Conservation (phyloP, 495 filamentous ascomycete species). For the Lophiostoma macrostomum region DNA sequence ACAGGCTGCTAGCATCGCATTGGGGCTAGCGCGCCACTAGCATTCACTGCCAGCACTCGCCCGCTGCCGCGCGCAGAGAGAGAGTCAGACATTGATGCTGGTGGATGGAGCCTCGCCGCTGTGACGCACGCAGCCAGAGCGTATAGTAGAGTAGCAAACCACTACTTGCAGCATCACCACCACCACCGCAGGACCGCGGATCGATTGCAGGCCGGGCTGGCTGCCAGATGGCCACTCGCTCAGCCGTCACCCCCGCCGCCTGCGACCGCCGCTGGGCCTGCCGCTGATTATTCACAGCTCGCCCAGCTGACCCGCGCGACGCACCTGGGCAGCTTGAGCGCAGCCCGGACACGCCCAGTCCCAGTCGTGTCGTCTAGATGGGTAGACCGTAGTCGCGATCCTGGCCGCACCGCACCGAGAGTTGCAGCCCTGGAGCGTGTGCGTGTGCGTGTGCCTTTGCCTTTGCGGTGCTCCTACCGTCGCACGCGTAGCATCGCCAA, state of each 20-base stretch:
- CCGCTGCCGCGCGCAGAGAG: too few species aligned
- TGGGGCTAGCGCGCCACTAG: too few species aligned
- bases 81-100: too few species aligned
- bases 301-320: slow-evolving; percentile 27
- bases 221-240: neutral
- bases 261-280: slow-evolving; percentile 7
- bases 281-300: slow-evolving; percentile 21
- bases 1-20: too few species aligned
- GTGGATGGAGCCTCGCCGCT: too few species aligned
- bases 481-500: neutral
- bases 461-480: neutral
- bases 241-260: neutral
- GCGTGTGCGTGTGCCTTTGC: too few species aligned
- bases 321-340: neutral
- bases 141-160: too few species aligned
- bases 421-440: too few species aligned
- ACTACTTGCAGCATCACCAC: neutral
- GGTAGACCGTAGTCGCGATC: neutral
- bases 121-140: too few species aligned
- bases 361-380: slow-evolving; percentile 7
- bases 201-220: neutral
- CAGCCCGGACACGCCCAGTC: neutral
- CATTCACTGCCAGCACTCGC: too few species aligned
- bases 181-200: neutral
- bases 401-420: slow-evolving; percentile 15